Evolutionary conservation across 345 rosid species (phyloP), one percentile per base, ranked within the genome.

Genomic region (Erucastrum elatum): DNA sequence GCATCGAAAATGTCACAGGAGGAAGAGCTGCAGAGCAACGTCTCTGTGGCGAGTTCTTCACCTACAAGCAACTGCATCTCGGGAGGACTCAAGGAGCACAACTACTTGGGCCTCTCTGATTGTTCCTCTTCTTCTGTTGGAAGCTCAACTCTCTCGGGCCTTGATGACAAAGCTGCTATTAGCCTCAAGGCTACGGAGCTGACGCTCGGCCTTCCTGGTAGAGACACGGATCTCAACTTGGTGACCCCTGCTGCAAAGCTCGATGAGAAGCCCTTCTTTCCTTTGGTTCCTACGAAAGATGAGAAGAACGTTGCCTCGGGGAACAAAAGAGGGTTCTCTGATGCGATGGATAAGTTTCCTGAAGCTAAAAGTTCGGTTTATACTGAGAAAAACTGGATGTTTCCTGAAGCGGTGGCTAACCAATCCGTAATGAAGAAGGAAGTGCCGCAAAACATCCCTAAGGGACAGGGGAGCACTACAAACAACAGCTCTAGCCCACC

Each of bases 191-290:
- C 97, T n/a, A 89, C 96, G 0, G 98, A 94, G 75, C 74, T 94
- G 63, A 86, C 91, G 64, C 97, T 94, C 4, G 96, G 98, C 34
- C 97, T 92, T 76, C 98, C 98, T 0, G 96, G 98, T 26, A 88
- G 97, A 74, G 90, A 21, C 84, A 72, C 84, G 0, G 86, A 82
- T 29, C 76, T 86, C 81, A 84, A 85, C 79, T 82, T 87, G 76
- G 55, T 82, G 56, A 84, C 31, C 1, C 21, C 21, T 29, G 31
- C 87, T 26, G 66, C 6, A 0, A 70, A 75, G 73, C 85, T 86
- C 30, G 90, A 90, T 69, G 96, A 86, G 87, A 92, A 90, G 80
- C 87, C 85, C 0, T 82, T 94, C 73, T 90, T 94, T 80, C 91
- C 97, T 16, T 77, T 94, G 85, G 85, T 88, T 82, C 91, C 94